Percentiles rank a stretch among this genome's conserved stretches.
Conservation (phyloP, 1,139 yeast species). For the Candida sp. region DNA sequence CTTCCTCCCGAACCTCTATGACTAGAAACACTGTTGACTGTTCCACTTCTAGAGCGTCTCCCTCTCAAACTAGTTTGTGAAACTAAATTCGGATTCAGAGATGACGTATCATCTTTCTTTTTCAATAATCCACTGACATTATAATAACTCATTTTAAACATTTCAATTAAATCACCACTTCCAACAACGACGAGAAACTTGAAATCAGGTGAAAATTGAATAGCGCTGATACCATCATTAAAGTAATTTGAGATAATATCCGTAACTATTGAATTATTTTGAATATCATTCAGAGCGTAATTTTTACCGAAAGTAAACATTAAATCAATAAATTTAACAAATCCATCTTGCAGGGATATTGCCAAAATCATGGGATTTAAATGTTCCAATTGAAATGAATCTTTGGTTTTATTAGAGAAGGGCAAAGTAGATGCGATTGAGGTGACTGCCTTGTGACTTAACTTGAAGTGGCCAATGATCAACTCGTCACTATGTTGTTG, state of each 20-base stretch:
- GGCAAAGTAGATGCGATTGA: slow-evolving; percentile 25
- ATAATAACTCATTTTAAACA: slow-evolving; percentile 45
- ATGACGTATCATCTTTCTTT: slow-evolving; percentile 10
- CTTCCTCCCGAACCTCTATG: slow-evolving; percentile 5
- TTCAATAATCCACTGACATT: slow-evolving; percentile 31
- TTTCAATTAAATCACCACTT: slow-evolving; percentile 56
- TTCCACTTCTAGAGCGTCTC: slow-evolving; percentile 38
- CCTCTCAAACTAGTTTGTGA: slow-evolving; percentile 14
- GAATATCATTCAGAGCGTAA: slow-evolving; percentile 17
- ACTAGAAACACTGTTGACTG: slow-evolving; percentile 28
- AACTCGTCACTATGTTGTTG: slow-evolving; percentile 6
- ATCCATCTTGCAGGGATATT: slow-evolving; percentile 66
- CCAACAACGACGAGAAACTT: slow-evolving; percentile 57
- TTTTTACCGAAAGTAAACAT: slow-evolving; percentile 17
- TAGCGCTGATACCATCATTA: slow-evolving; percentile 56
- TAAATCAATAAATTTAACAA: slow-evolving; percentile 55
- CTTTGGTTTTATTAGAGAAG: slow-evolving; percentile 6
- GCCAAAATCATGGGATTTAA: slow-evolving; percentile 50
- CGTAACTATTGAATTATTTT: slow-evolving; percentile 38
- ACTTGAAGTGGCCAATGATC: slow-evolving; percentile 54
- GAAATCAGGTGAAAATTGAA: slow-evolving; percentile 64
- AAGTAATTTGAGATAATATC: slow-evolving; percentile 68
- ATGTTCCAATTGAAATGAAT: slow-evolving; percentile 13
- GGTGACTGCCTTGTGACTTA: slow-evolving; percentile 55
- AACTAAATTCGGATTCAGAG: slow-evolving; percentile 7